Conservation (phyloP, 768 basidiomycete species). For the Mycena epipterygia region DNA sequence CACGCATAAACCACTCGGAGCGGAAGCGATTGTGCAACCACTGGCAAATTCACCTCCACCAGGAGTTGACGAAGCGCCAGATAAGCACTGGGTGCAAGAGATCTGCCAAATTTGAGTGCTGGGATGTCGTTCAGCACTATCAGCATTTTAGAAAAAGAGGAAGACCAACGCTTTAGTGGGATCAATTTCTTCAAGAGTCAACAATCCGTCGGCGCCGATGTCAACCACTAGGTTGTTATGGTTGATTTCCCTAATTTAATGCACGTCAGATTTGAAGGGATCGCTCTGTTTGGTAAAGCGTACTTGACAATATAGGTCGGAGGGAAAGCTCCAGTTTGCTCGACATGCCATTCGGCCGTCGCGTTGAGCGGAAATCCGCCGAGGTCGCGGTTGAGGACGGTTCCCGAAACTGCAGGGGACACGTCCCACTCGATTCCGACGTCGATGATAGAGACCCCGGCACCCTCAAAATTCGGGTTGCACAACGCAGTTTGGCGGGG, state of each 20-base stretch:
- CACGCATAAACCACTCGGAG: conserved; percentile 7
- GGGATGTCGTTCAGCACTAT: background rate
- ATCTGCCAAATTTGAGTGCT: conserved; percentile 27
- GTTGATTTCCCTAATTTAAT: background rate
- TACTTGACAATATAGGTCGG: conserved; percentile 23
- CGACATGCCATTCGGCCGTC: conserved; percentile 23
- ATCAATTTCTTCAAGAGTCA: conserved; percentile 4
- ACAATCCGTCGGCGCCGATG: background rate
- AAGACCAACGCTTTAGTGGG: background rate
- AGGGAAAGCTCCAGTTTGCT: conserved; percentile 4
- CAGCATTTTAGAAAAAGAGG: too few relatives aligned
- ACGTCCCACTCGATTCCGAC: background rate
- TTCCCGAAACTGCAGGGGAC: conserved; percentile 11
- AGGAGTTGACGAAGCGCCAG: conserved; percentile 16
- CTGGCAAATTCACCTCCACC: conserved; percentile 21
- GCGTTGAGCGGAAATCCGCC: conserved; percentile 5
- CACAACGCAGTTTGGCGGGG: too few relatives aligned
- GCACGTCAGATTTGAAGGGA: too few relatives aligned
- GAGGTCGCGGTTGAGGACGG: background rate
- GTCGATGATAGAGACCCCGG: conserved; percentile 16
- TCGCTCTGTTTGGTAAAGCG: too few relatives aligned
- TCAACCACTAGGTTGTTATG: conserved; percentile 20
- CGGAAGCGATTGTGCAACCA: conserved; percentile 14
- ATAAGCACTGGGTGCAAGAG: conserved; percentile 8
- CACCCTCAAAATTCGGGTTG: conserved; percentile 28